Evolutionary conservation across 2,329 filamentous ascomycete species (phyloP), one percentile per base, ranked within the genome.

Genomic region (Amylocarpus encephaloides): DNA sequence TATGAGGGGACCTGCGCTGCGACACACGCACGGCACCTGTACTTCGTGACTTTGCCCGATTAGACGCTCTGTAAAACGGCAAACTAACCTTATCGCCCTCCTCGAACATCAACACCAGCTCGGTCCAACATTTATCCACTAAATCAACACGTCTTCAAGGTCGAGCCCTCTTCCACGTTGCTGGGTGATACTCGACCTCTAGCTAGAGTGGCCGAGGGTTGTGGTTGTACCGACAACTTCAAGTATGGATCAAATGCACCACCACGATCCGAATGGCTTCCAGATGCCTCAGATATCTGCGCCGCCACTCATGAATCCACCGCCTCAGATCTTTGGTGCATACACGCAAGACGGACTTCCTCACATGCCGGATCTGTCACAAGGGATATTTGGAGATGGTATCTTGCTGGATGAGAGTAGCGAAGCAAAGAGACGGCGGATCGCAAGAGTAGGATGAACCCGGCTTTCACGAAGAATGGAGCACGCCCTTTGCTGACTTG

Each of bases 351-450:
- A 86, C 62, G 78, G 78, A 43, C 70, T 86, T 49, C 71, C 81
- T 48, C 70, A 78, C 49, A 75, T 78, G 11, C 72, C 74, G 29
- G 80, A 83, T 58, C 67, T 83, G 47, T 72, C 76, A 30, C 73
- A 74, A n/a, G 78, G 80, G 48, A 76, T 83, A 72, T 82, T 80
- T 54, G 78, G 82, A 55, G 75, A 78, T 18, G 73, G 72, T 18
- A 68, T 74, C 36, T 65, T 83, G 53, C 69, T 82, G 49, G 80
- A 83, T 56, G 82, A 86, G 60, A 77, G 78, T 48, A 88, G 84
- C 61, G 92, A 96, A 64, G 82, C 90, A 16, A 97, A 80, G 63
- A 65, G 77, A 52, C 69, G 76, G 53, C 70, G 77, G 53, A 78
- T 80, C 43, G 79, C 77, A n/a, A 70, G 77, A 58, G 77, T 92